Percentiles rank a stretch among this genome's conserved stretches.
These are phyloP conservation scores for Wickerhamomyces canadensis DNA, from an alignment of 805 yeast species.

Conservation along the genomic window DNA sequence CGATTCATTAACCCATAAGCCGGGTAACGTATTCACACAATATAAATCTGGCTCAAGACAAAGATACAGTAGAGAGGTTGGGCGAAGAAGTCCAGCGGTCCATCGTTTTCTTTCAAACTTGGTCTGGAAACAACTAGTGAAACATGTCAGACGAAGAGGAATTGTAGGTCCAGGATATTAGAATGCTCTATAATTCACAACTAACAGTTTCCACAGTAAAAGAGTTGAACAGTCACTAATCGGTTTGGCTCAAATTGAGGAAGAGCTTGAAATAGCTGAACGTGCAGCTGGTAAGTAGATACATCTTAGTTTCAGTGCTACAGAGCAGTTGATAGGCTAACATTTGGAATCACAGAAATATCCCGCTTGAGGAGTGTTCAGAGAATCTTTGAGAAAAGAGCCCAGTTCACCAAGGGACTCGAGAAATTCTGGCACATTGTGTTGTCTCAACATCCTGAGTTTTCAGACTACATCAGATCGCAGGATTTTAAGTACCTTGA, in stretches of 20 bases:
- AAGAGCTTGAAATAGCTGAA: constrained; percentile 54
- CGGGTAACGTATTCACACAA: too few relatives aligned
- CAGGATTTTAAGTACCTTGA: constrained; percentile 78
- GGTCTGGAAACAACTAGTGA: too few relatives aligned
- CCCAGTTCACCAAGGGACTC: constrained; percentile 43
- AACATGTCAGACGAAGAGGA: too few relatives aligned
- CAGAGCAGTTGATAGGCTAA: neutral
- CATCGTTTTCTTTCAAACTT: too few relatives aligned
- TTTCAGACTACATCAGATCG: constrained; percentile 70
- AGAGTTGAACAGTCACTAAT: constrained; percentile 34
- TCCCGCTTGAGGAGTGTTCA: constrained; percentile 47
- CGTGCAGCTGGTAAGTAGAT: constrained; percentile 45
- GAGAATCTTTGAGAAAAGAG: constrained; percentile 53
- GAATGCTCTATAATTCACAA: too few relatives aligned
- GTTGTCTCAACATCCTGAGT: constrained; percentile 76
- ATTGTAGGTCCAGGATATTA: too few relatives aligned
- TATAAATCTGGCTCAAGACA: too few relatives aligned
- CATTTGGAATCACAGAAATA: constrained; percentile 28
- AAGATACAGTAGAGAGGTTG: too few relatives aligned
- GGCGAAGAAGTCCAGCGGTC: too few relatives aligned
- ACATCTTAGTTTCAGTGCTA: neutral
- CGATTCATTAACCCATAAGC: too few relatives aligned
- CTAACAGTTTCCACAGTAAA: constrained; percentile 5
- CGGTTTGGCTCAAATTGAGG: constrained; percentile 53
- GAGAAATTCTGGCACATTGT: constrained; percentile 88